Evolutionary conservation across 2,329 filamentous ascomycete genomes (phyloP).

Genomic region (Ceratocystis destructans): DNA sequence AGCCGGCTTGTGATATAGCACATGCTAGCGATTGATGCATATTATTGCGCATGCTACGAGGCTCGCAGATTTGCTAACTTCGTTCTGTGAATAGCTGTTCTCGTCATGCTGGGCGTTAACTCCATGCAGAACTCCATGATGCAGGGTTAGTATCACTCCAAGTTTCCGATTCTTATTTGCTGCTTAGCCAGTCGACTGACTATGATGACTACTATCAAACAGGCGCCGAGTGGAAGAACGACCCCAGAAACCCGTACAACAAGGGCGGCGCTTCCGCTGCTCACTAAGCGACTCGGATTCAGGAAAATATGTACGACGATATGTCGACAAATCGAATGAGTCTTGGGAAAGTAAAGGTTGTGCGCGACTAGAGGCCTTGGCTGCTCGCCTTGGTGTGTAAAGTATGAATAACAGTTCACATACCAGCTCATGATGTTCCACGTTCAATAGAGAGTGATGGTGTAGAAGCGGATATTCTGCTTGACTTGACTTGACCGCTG

Average conservation of each 20-base stretch:
- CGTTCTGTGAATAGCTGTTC: constrained; percentile 43
- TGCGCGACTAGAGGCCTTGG: neutral
- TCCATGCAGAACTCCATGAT: constrained; percentile 63
- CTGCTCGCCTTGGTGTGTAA: constrained; percentile 7
- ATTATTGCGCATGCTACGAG: constrained; percentile 1
- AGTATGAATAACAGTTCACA: constrained; percentile 12
- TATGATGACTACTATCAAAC: constrained; percentile 15
- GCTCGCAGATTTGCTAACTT: constrained; percentile 14
- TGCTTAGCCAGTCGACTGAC: neutral
- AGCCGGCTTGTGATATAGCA: too few species aligned
- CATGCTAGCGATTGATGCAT: too few species aligned
- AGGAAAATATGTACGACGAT: neutral
- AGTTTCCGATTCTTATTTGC: neutral
- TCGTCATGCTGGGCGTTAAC: constrained; percentile 89
- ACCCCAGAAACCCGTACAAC: constrained; percentile 69
- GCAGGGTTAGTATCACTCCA: constrained; percentile 45
- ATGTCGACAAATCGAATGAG: constrained; percentile 8
- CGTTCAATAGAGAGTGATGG: neutral
- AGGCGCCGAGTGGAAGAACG: constrained; percentile 96
- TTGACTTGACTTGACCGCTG: neutral
- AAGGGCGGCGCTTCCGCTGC: constrained; percentile 29
- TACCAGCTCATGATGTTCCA: neutral
- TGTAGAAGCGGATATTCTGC: neutral
- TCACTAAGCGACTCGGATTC: constrained; percentile 29
- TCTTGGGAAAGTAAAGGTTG: neutral